Evolutionary conservation across 257 asterid genomes (phyloP), one percentile per base, ranked within the genome.

Genomic region (Rhazya stricta): DNA sequence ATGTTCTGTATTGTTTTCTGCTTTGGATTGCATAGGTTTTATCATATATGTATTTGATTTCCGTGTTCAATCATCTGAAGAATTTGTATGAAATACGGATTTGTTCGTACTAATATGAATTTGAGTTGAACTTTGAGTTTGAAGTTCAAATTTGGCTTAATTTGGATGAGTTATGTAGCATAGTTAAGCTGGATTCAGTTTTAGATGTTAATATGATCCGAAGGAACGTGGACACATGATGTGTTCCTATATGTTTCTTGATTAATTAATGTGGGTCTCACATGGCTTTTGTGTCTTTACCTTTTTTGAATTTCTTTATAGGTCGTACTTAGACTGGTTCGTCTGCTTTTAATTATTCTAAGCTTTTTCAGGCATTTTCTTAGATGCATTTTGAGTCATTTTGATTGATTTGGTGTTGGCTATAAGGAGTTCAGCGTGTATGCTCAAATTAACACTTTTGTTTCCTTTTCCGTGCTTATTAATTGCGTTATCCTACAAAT

Each of bases 211-310:
- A 18, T 19, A 29, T 71, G 41, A 5, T 70, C 9, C 9, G 13
- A 70, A 43, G 13, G 62, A 46, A 71, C 30, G 43, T 71, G 63
- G 23, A 18, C 75, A 71, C 34, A 36, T 51, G 65, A 71, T 30
- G 43, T 10, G 18, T 71, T 71, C 9, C 16, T 36, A 0, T 71
- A 0, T 56, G n/a, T 36, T 30, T 43, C 51, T 36, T 27, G 43
- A 48, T 46, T 71, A 54, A 15, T 71, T 71, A 46, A 34, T 71
- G 58, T 46, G 32, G n/a, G 6, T 36, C 12, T 30, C 75, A 71
- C 75, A 71, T 71, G 75, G 74, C 29, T 70, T 70, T 45, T 29
- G 54, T 45, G 61, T 45, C 10, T 12, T 70, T 70, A 45, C 43
- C 60, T 48, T 42, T 32, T 46, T 6, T 46, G 56, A 70, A 25